Conservation (phyloP, 2,329 filamentous ascomycete species). For the Neopestalotiopsis rosae region DNA sequence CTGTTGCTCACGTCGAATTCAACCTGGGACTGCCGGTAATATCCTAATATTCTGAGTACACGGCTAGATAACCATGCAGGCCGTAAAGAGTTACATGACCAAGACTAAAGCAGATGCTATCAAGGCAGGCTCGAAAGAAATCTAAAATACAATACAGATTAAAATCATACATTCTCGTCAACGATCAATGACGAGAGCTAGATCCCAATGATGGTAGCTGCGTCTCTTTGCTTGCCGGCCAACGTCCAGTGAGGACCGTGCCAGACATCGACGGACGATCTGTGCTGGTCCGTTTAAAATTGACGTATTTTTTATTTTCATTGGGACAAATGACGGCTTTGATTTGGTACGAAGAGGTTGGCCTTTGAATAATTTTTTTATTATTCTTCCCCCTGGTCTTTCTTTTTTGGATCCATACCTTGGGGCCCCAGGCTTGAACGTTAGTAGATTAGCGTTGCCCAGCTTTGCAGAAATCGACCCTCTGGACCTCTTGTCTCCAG, state of each 20-base stretch:
- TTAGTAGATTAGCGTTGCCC: not conserved
- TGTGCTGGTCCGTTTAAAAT: conserved; percentile 1
- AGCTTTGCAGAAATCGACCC: conserved; percentile 3
- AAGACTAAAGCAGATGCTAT: not conserved
- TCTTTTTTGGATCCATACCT: not conserved
- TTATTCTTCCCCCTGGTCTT: not conserved
- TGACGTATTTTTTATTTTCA: not conserved
- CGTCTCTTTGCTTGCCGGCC: not conserved
- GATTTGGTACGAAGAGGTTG: not conserved
- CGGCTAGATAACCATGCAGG: not conserved
- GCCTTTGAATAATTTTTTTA: not conserved
- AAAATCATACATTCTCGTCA: not conserved
- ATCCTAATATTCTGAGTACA: no score
- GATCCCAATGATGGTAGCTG: not conserved
- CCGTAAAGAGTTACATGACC: not conserved
- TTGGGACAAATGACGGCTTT: not conserved
- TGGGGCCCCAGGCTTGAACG: not conserved
- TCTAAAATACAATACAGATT: not conserved
- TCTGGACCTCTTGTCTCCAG: not conserved
- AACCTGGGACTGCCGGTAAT: no score
- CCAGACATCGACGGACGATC: not conserved
- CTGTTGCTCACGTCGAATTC: no score
- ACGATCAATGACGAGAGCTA: not conserved
- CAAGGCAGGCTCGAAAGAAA: not conserved
- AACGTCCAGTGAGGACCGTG: not conserved